Percentiles rank a stretch among this genome's conserved stretches.
These are phyloP conservation scores for Amanita fuliginea DNA, from an alignment of 768 basidiomycete species.

Conservation along the genomic window DNA sequence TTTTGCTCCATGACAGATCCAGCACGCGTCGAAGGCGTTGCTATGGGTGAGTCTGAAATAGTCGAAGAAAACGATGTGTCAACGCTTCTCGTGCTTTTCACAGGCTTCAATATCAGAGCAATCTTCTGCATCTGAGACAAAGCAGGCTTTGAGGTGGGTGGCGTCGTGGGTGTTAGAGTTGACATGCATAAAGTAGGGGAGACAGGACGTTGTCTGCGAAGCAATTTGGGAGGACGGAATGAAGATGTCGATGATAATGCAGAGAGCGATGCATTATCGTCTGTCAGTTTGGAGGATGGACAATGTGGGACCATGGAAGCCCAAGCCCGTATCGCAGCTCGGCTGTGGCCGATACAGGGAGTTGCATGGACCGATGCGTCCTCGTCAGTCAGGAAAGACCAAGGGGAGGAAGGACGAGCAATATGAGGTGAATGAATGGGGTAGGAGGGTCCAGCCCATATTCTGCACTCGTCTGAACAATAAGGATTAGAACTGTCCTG, in stretches of 20 bases:
- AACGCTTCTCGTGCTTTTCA: constrained; percentile 21
- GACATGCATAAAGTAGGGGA: constrained; percentile 43
- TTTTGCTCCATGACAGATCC: constrained; percentile 20
- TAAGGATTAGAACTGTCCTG: constrained; percentile 31
- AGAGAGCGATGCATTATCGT: constrained; percentile 10
- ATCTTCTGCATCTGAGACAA: constrained; percentile 22
- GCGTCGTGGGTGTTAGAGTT: constrained; percentile 20
- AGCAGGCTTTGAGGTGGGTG: constrained; percentile 20
- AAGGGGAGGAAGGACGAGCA: constrained; percentile 3
- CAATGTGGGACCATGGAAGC: constrained; percentile 28
- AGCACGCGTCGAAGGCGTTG: constrained; percentile 34
- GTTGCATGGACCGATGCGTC: constrained; percentile 14
- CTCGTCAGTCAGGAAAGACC: constrained; percentile 15
- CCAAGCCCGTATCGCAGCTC: constrained; percentile 36
- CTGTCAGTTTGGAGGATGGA: constrained; percentile 15
- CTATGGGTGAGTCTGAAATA: constrained; percentile 38
- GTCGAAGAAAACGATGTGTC: constrained; percentile 24
- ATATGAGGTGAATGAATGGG: constrained; percentile 1
- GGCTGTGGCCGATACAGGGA: constrained; percentile 28
- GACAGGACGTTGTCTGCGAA: constrained; percentile 28
- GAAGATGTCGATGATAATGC: constrained; percentile 12
- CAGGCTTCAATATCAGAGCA: constrained; percentile 15
- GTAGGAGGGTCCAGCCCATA: constrained; percentile 19
- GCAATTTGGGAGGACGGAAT: constrained; percentile 25
- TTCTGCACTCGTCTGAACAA: constrained; percentile 38